Conservation (phyloP, 1,284 basidiomycete species). For the Dichomitus squalens region DNA sequence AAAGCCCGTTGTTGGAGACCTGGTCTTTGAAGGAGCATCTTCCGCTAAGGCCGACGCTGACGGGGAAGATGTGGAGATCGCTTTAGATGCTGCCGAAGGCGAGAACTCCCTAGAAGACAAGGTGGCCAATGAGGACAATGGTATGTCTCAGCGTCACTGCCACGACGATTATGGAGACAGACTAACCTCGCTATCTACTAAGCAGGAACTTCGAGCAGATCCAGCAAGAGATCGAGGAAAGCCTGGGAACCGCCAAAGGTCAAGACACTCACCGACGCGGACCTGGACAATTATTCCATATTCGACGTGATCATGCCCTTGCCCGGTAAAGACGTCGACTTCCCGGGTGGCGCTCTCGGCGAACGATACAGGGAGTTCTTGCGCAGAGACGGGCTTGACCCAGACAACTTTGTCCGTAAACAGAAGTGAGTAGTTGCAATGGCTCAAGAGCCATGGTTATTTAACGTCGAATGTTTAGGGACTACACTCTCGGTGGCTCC, state of each 20-base stretch:
- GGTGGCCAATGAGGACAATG: constrained; percentile 40
- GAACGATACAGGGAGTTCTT: constrained; percentile 85
- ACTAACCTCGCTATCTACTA: not conserved
- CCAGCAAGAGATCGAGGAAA: constrained; percentile 42
- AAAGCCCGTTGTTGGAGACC: constrained; percentile 83
- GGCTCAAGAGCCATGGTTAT: not conserved
- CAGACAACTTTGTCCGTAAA: constrained; percentile 83
- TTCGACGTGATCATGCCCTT: constrained; percentile 96
- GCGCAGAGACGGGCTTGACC: constrained; percentile 83
- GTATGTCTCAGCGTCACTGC: constrained; percentile 33
- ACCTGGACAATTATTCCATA: constrained; percentile 80
- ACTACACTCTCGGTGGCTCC: constrained; percentile 90
- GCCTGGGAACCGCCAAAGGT: constrained; percentile 68
- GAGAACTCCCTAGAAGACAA: constrained; percentile 42
- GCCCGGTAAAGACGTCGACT: constrained; percentile 90
- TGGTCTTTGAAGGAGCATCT: constrained; percentile 67
- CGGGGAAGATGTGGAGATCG: constrained; percentile 41
- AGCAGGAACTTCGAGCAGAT: constrained; percentile 23
- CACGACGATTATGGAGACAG: constrained; percentile 4
- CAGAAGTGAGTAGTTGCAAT: constrained; percentile 66
- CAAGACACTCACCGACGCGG: constrained; percentile 76
- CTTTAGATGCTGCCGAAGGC: constrained; percentile 40
- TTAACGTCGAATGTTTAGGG: constrained; percentile 48
- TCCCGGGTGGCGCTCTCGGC: constrained; percentile 82
- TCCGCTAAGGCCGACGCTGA: constrained; percentile 36